These are phyloP conservation scores for Penicillium italicum DNA, from an alignment of 2,329 filamentous ascomycete genomes.

Conservation along the genomic window DNA sequence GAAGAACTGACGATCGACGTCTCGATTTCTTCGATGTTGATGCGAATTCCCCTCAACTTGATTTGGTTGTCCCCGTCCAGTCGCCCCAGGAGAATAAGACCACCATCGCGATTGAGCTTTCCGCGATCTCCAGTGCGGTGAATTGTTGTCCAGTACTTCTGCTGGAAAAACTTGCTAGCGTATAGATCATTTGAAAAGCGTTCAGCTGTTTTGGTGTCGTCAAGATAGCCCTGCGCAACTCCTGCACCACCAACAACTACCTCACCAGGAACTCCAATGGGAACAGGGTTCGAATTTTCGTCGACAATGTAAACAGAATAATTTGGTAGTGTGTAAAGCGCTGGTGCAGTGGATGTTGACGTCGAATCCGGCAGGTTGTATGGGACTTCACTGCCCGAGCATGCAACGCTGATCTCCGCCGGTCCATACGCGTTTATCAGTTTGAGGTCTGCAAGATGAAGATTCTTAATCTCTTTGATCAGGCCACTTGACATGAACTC, in stretches of 20 bases:
- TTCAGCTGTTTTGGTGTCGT: constrained; percentile 1
- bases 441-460: constrained; percentile 10
- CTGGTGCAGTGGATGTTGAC: not conserved
- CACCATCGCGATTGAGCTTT: constrained; percentile 21
- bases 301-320: constrained; percentile 45
- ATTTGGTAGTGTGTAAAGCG: constrained; percentile 35
- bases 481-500: constrained; percentile 9
- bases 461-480: constrained; percentile 11
- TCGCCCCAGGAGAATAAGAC: constrained; percentile 28
- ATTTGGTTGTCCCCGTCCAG: constrained; percentile 31
- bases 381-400: constrained; percentile 21
- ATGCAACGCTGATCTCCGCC: constrained; percentile 24
- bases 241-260: constrained; percentile 37
- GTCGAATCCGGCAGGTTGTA: not conserved
- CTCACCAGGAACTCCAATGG: constrained; percentile 44
- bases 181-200: constrained; percentile 12
- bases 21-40: constrained; percentile 51
- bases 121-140: constrained; percentile 17
- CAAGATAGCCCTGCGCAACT: constrained; percentile 18
- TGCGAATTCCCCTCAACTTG: constrained; percentile 34
- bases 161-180: constrained; percentile 10
- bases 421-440: constrained; percentile 32
- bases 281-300: constrained; percentile 35
- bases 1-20: constrained; percentile 27
- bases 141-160: constrained; percentile 10